Base-by-base conservation (phyloP, 257 asterid genomes). In the Nicotiana noctiflora region DNA sequence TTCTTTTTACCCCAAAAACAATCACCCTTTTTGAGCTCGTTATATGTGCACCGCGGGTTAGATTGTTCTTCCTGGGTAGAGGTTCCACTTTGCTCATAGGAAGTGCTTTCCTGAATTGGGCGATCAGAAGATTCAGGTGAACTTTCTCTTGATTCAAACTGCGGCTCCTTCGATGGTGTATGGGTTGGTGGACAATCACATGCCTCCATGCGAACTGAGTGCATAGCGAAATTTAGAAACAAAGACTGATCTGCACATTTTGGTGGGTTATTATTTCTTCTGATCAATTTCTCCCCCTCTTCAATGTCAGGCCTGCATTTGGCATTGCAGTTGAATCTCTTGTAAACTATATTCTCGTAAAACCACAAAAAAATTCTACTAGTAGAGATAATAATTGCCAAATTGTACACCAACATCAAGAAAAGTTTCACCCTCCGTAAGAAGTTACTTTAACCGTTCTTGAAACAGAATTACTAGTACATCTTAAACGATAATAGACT, bases 151-250 rank as follows among this genome's bases (percentile, higher is more conserved):
- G 98, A 79, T 82, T 84, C 84, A 88, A 86, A 86, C 44, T 82
- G 87, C 63, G 84, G 86, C 75, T 90, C 95, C 81, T 85, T 81
- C 29, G 89, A 25, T 23, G 92, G 75, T 59, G 89, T 78, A 79
- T 91, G 92, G 88, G 90, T 89, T 18, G 99, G 98, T 81, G 98
- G 99, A 83, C 99, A 95, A 85, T 95, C 98, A 87, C 98, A 95
- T 76, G 98, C 99, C 87, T 95, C 99, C 99, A 95, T 92, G 85
- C 99, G 89, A 23, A 95, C 99, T 2, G 99, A 95, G 86, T 95
- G 98, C 99, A 95, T 95, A 67, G 99, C 98, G 81, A 95, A 95
- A 87, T 95, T 95, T 87, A 93, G 75, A 85, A 93, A 93, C 80
- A 95, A 87, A 55, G 99, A 95, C 86, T 88, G 93, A 72, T 93